Evolutionary conservation across 306 rosid genomes (phyloP).

Genomic region (Medicago ruthenica): DNA sequence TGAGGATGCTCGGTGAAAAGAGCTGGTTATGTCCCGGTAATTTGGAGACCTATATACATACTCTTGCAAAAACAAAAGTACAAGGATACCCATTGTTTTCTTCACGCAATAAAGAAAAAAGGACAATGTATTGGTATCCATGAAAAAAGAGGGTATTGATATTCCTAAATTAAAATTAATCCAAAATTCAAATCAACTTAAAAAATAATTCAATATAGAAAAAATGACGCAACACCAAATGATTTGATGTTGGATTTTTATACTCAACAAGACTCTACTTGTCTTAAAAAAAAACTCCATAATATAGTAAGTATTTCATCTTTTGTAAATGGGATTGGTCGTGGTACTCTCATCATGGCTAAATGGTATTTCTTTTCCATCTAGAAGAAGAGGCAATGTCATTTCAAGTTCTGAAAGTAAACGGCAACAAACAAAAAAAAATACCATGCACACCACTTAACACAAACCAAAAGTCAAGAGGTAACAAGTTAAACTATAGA

Average conservation of each 20-base stretch:
- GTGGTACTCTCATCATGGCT: conserved; percentile 24
- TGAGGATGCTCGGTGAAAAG: too few species aligned
- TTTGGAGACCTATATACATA: too few species aligned
- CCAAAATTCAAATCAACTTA: too few species aligned
- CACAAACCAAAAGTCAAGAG: conserved; percentile 23
- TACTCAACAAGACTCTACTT: too few species aligned
- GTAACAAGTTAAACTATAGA: neutral
- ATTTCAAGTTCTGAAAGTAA: neutral
- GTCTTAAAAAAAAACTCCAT: neutral
- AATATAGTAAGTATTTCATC: neutral
- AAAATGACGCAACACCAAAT: neutral
- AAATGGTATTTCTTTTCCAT: neutral
- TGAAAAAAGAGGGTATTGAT: too few species aligned
- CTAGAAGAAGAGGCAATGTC: neutral
- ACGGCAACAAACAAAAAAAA: neutral
- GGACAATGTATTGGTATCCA: too few species aligned
- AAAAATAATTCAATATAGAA: neutral
- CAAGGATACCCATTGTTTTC: too few species aligned
- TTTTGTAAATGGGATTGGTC: conserved; percentile 16
- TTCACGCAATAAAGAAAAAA: too few species aligned
- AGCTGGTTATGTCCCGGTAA: too few species aligned
- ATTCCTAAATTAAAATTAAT: too few species aligned
- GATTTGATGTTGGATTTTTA: too few species aligned
- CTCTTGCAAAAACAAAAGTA: too few species aligned
- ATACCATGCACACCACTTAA: neutral